These are phyloP conservation scores for Drosera capensis DNA, from an alignment of 148 eudicot genomes.

Conservation along the genomic window DNA sequence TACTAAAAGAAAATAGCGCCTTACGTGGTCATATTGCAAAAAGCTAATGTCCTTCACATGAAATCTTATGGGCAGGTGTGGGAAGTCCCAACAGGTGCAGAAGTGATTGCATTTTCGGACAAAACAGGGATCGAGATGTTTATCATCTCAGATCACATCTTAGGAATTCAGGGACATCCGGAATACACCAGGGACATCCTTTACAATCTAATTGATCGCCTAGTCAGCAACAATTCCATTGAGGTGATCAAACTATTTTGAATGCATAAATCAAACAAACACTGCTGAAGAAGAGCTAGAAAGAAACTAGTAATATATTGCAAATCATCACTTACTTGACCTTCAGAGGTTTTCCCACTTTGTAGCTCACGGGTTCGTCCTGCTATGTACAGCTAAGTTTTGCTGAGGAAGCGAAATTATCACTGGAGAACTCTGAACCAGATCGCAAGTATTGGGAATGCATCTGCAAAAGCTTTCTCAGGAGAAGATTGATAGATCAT, in stretches of 20 bases:
- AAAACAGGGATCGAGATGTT: slow-evolving; percentile 78
- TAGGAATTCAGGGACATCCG: slow-evolving; percentile 80
- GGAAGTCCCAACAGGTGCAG: slow-evolving; percentile 51
- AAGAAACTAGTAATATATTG: too few species aligned
- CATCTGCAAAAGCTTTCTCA: slow-evolving; percentile 44
- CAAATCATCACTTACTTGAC: too few species aligned
- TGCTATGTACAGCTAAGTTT: slow-evolving; percentile 20
- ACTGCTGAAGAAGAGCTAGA: too few species aligned
- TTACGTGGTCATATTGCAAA: too few species aligned
- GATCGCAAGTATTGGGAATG: slow-evolving; percentile 32
- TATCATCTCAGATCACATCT: slow-evolving; percentile 37
- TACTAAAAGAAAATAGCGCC: neutral
- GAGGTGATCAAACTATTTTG: slow-evolving; percentile 11
- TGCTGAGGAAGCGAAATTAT: slow-evolving; percentile 29
- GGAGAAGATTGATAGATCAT: neutral
- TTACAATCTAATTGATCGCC: slow-evolving; percentile 36
- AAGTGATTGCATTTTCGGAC: slow-evolving; percentile 47
- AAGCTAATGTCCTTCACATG: too few species aligned
- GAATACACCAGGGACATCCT: slow-evolving; percentile 70
- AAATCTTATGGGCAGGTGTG: too few species aligned
- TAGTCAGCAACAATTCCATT: slow-evolving; percentile 17
- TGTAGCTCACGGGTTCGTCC: too few species aligned
- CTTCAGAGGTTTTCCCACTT: too few species aligned
- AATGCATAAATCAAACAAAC: neutral
- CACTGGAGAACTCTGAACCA: slow-evolving; percentile 23